phyloP scores from a whole-genome alignment of 352 stramenopile species.

The Pythium dissimile region DNA sequence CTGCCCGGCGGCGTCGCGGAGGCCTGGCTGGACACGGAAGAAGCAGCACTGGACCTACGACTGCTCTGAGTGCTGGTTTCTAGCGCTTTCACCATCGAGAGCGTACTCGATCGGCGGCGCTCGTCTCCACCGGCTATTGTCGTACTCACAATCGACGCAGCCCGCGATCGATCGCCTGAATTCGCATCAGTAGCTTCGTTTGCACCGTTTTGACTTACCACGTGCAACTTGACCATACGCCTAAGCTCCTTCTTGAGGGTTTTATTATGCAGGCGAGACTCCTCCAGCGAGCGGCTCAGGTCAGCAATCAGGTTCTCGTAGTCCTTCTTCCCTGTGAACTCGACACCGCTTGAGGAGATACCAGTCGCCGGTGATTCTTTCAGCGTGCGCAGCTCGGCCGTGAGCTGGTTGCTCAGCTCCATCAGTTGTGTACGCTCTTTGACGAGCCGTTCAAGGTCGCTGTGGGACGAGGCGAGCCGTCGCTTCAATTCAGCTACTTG shows the following conservation, averaged over 20 bases:
- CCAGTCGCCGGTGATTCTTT: slow-evolving; percentile 14
- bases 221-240: slow-evolving; percentile 64
- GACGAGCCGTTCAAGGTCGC: slow-evolving; percentile 61
- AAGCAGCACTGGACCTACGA: slow-evolving; percentile 16
- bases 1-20: slow-evolving; percentile 6
- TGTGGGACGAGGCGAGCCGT: slow-evolving; percentile 41
- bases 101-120: slow-evolving; percentile 36
- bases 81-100: slow-evolving; percentile 65
- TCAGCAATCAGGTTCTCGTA: slow-evolving; percentile 70
- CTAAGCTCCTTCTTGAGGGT: slow-evolving; percentile 81
- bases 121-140: slow-evolving; percentile 2
- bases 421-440: slow-evolving; percentile 69
- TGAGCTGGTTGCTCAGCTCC: slow-evolving; percentile 79
- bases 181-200: slow-evolving; percentile 1
- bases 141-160: slow-evolving; percentile 21
- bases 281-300: slow-evolving; percentile 65
- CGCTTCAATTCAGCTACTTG: slow-evolving; percentile 39
- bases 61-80: slow-evolving; percentile 23
- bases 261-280: slow-evolving; percentile 68
- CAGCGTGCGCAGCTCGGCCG: slow-evolving; percentile 48
- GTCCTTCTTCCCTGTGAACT: slow-evolving; percentile 65
- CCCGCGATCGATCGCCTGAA: not conserved
- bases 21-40: slow-evolving; percentile 18
- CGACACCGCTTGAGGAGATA: slow-evolving; percentile 2
- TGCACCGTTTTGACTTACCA: slow-evolving; percentile 25